Percentiles rank a stretch among this genome's conserved stretches.
Evolutionary conservation across 2,329 filamentous ascomycete genomes (phyloP).

Genomic region (Metarhizium guizhouense): DNA sequence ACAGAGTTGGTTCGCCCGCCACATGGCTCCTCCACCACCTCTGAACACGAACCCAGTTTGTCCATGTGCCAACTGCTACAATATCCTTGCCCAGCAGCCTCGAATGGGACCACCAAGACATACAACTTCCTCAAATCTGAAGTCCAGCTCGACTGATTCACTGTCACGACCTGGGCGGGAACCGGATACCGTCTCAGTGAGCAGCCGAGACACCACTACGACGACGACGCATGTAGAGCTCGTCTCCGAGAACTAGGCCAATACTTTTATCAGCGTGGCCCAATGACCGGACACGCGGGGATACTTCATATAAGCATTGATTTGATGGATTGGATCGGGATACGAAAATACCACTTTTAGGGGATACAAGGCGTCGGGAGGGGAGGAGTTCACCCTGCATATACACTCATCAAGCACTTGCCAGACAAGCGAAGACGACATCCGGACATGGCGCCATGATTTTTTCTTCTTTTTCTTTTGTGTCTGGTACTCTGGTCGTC

Average conservation of each 20-base stretch:
- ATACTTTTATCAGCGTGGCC: not conserved
- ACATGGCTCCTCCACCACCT: conserved; percentile 30
- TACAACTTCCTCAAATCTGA: not conserved
- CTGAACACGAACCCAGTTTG: conserved; percentile 24
- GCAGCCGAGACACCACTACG: not conserved
- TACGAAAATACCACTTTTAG: no score
- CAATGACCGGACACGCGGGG: not conserved
- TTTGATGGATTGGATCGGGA: not conserved
- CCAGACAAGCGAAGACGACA: no score
- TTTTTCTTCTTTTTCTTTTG: no score
- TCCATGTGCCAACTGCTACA: conserved; percentile 21
- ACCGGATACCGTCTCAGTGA: not conserved
- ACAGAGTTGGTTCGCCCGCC: conserved; percentile 30
- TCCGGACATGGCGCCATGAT: no score
- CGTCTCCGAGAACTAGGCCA: not conserved
- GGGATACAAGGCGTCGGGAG: no score
- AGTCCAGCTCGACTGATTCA: not conserved
- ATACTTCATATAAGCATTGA: not conserved
- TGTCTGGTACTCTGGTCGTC: no score
- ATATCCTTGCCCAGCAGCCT: conserved; percentile 2
- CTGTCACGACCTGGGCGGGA: not conserved
- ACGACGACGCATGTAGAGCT: conserved; percentile 4
- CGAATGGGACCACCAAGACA: not conserved
- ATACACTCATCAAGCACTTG: no score
- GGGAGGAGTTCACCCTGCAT: no score